Evolutionary conservation across 306 rosid genomes (phyloP).

Genomic region (Rosa multiflora): DNA sequence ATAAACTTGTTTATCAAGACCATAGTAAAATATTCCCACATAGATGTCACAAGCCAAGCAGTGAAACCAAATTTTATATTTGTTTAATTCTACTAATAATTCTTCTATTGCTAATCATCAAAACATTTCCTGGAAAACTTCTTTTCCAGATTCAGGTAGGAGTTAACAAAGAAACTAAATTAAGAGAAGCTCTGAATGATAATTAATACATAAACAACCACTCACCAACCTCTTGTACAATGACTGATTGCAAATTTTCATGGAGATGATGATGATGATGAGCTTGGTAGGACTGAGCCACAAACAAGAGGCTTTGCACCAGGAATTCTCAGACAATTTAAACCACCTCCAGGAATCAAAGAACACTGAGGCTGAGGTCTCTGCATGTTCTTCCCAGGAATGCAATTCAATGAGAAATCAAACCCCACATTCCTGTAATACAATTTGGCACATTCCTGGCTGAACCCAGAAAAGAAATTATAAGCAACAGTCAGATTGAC

Average conservation of each 20-base stretch:
- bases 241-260: slow-evolving; percentile 23
- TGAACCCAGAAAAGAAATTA: slow-evolving; percentile 96
- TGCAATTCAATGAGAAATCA: slow-evolving; percentile 82
- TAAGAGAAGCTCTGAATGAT: slow-evolving; percentile 36
- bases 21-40: background rate
- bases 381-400: slow-evolving; percentile 82
- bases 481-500: slow-evolving; percentile 77
- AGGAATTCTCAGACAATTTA: slow-evolving; percentile 83
- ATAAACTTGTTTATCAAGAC: background rate
- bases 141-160: slow-evolving; percentile 15
- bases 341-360: slow-evolving; percentile 72
- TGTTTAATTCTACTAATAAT: background rate
- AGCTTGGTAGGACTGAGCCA: slow-evolving; percentile 41
- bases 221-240: slow-evolving; percentile 36
- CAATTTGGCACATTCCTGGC: slow-evolving; percentile 65
- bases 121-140: background rate
- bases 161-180: slow-evolving; percentile 37
- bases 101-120: background rate
- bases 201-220: slow-evolving; percentile 38
- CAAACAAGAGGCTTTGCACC: slow-evolving; percentile 70
- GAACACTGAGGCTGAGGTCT: slow-evolving; percentile 87
- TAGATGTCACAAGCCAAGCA: slow-evolving; percentile 14
- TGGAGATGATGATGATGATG: slow-evolving; percentile 43
- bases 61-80: background rate
- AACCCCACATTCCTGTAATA: slow-evolving; percentile 67